Evolutionary conservation across 495 filamentous ascomycete genomes (phyloP).

Genomic region (Penicillium lividum): DNA sequence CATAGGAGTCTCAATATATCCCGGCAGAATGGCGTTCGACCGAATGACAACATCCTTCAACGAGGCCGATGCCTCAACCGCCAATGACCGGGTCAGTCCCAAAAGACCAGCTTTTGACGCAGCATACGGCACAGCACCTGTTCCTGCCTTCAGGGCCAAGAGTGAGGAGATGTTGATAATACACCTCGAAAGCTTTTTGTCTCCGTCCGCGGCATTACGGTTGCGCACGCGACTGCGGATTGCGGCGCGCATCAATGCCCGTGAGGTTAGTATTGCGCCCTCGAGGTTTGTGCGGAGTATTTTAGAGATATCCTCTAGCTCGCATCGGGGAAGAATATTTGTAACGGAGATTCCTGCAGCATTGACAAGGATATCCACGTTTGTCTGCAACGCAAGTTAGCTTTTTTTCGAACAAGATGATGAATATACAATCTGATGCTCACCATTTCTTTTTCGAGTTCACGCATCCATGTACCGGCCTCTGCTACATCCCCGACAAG

Average conservation of each 20-base stretch:
- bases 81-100: slow-evolving; percentile 71
- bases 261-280: slow-evolving; percentile 67
- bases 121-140: slow-evolving; percentile 70
- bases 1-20: slow-evolving; percentile 81
- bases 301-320: slow-evolving; percentile 39
- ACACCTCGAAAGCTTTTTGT: slow-evolving; percentile 41
- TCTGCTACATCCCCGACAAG: slow-evolving; percentile 51
- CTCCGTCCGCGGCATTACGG: slow-evolving; percentile 15
- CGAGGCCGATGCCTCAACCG: slow-evolving; percentile 55
- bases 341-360: slow-evolving; percentile 69
- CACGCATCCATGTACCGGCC: slow-evolving; percentile 45
- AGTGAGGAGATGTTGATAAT: slow-evolving; percentile 83
- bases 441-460: slow-evolving; percentile 48
- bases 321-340: slow-evolving; percentile 54
- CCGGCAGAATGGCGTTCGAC: slow-evolving; percentile 80
- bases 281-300: slow-evolving; percentile 69
- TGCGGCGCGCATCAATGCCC: slow-evolving; percentile 49
- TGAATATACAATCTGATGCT: neutral
- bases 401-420: neutral
- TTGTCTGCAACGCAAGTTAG: slow-evolving; percentile 25
- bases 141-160: slow-evolving; percentile 61
- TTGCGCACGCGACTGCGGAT: slow-evolving; percentile 39
- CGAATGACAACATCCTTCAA: slow-evolving; percentile 53
- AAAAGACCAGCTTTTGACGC: slow-evolving; percentile 79
- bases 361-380: slow-evolving; percentile 70